Evolutionary conservation across 495 filamentous ascomycete species (phyloP).

Genomic region (Amorphotheca resinae): DNA sequence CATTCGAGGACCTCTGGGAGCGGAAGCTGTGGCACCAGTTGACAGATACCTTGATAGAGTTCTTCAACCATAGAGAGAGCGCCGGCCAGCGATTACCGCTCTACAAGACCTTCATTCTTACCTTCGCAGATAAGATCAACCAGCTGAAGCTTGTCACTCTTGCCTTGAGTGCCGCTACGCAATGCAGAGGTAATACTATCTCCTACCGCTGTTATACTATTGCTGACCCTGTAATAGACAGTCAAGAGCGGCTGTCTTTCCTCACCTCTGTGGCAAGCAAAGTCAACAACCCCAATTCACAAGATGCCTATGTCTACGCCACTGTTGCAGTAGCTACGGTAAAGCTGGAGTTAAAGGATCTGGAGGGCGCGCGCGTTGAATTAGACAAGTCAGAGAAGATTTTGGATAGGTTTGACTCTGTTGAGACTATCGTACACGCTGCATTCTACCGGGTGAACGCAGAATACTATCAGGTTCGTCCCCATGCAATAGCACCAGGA

Average conservation of each 20-base stretch:
- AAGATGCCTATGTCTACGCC: constrained; percentile 94
- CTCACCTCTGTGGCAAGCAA: constrained; percentile 71
- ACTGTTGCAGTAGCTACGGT: constrained; percentile 82
- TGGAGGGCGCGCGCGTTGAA: constrained; percentile 67
- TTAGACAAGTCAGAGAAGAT: constrained; percentile 78
- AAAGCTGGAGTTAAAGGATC: constrained; percentile 62
- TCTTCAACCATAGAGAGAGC: constrained; percentile 74
- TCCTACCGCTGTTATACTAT: background rate
- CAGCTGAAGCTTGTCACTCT: constrained; percentile 91
- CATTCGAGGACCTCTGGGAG: constrained; percentile 96
- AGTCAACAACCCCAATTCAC: constrained; percentile 83
- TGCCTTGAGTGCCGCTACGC: constrained; percentile 71
- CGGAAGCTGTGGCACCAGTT: constrained; percentile 99
- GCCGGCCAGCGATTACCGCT: constrained; percentile 72
- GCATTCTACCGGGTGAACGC: constrained; percentile 94
- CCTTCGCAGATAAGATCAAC: constrained; percentile 97
- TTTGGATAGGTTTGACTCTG: constrained; percentile 83
- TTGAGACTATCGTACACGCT: constrained; percentile 93
- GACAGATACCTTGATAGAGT: constrained; percentile 75
- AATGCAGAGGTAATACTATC: constrained; percentile 59
- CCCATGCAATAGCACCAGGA: background rate
- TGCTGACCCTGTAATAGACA: constrained; percentile 42
- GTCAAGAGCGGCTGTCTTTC: constrained; percentile 78
- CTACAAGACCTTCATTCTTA: constrained; percentile 89
- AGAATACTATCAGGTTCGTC: constrained; percentile 71